Conservation (phyloP, 352 stramenopile species). For the Pythium grandisporangium region DNA sequence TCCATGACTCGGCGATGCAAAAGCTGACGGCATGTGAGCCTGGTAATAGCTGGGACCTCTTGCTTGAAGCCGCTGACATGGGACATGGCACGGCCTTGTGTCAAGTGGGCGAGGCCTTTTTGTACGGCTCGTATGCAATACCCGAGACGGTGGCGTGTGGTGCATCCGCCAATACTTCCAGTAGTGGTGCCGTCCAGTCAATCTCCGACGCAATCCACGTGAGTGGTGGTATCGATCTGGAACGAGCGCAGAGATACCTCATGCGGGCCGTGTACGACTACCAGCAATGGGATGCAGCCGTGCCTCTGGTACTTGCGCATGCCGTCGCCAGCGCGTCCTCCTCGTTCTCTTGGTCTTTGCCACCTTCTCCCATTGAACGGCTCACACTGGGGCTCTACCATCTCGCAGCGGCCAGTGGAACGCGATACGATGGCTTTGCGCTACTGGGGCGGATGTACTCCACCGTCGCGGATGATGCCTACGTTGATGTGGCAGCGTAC, state of each 20-base stretch:
- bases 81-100: conserved; percentile 2
- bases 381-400: conserved; percentile 29
- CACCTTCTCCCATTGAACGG: background rate
- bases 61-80: conserved; percentile 8
- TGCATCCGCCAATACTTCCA: no score
- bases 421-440: conserved; percentile 31
- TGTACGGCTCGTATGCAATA: conserved; percentile 6
- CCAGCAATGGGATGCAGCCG: background rate
- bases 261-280: background rate
- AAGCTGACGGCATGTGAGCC: conserved; percentile 1
- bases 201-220: no score
- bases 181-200: no score
- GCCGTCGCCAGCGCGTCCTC: no score
- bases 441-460: conserved; percentile 45
- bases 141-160: no score
- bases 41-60: conserved; percentile 6
- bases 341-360: no score
- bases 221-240: background rate
- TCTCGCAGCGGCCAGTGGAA: conserved; percentile 30
- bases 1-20: conserved; percentile 2
- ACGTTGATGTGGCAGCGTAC: conserved; percentile 31
- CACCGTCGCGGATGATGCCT: conserved; percentile 4
- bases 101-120: conserved; percentile 4
- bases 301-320: background rate
- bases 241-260: background rate